Conservation (phyloP, 2,329 filamentous ascomycete genomes). For the Penicillium vulpinum region DNA sequence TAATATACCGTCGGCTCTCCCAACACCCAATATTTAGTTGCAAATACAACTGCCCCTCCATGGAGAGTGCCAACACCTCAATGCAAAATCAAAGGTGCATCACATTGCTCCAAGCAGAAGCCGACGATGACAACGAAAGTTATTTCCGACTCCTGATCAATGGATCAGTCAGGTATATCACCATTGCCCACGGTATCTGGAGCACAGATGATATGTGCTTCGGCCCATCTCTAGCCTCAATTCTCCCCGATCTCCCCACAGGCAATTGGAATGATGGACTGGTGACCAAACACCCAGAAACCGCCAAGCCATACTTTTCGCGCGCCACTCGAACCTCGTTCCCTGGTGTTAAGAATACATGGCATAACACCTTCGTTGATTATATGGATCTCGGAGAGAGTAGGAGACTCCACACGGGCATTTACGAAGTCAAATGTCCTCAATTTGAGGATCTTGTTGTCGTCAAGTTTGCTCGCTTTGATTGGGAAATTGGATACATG, state of each 20-base stretch:
- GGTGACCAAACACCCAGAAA: conserved; percentile 17
- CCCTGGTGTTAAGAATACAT: conserved; percentile 20
- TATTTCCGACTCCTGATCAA: not conserved
- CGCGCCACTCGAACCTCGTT: conserved; percentile 18
- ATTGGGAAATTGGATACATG: not conserved
- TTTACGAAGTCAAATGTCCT: not conserved
- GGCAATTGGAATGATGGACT: conserved; percentile 37
- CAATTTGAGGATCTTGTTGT: not conserved
- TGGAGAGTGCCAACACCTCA: not conserved
- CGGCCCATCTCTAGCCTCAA: conserved; percentile 24
- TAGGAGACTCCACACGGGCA: not conserved
- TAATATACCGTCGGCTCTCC: not conserved
- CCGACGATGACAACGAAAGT: not conserved
- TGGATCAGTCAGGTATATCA: conserved; percentile 30
- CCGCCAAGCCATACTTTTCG: conserved; percentile 24
- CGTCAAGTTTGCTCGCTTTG: not conserved
- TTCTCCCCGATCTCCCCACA: conserved; percentile 24
- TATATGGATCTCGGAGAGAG: not conserved
- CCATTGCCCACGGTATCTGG: conserved; percentile 28
- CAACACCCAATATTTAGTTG: not conserved
- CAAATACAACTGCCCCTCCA: not conserved
- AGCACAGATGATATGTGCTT: conserved; percentile 32
- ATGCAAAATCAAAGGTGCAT: not conserved
- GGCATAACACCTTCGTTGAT: conserved; percentile 20
- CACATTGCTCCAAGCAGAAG: not conserved